These are phyloP conservation scores for Plasmodium berghei DNA, from an alignment of 169 alveolate species.

Conservation along the genomic window DNA sequence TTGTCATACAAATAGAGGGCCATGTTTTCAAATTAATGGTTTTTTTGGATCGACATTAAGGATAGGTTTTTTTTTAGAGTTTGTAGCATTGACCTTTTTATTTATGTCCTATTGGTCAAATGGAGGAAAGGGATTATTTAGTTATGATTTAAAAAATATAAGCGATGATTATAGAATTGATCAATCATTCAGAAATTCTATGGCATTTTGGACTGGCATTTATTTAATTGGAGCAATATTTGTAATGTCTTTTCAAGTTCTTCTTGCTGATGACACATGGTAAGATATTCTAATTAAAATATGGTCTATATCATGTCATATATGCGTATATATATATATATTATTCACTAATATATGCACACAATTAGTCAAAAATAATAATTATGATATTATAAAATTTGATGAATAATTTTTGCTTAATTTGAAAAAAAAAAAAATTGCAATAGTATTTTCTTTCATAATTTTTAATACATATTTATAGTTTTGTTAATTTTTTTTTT, in stretches of 20 bases:
- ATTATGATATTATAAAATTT: no score
- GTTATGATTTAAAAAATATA: slow-evolving; percentile 88
- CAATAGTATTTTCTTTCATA: background rate
- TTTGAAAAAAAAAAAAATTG: no score
- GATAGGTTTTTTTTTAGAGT: slow-evolving; percentile 87
- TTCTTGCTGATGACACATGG: slow-evolving; percentile 94
- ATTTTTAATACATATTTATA: background rate
- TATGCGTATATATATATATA: background rate
- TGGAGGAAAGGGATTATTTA: slow-evolving; percentile 90
- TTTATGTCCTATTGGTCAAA: slow-evolving; percentile 87
- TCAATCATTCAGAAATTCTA: slow-evolving; percentile 83
- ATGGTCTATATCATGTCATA: background rate
- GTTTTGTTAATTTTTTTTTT: background rate
- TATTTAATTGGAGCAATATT: slow-evolving; percentile 90
- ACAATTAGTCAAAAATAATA: background rate
- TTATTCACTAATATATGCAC: background rate
- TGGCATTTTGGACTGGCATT: slow-evolving; percentile 85
- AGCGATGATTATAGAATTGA: slow-evolving; percentile 88
- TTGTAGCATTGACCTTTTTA: slow-evolving; percentile 86
- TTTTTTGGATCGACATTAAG: slow-evolving; percentile 85
- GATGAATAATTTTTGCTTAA: no score
- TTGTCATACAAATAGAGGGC: slow-evolving; percentile 90
- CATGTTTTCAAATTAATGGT: slow-evolving; percentile 87
- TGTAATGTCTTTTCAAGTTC: slow-evolving; percentile 91
- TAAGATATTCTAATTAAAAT: background rate